Base-by-base conservation (phyloP, 2,329 filamentous ascomycete genomes). In the Shiraia sp. region DNA sequence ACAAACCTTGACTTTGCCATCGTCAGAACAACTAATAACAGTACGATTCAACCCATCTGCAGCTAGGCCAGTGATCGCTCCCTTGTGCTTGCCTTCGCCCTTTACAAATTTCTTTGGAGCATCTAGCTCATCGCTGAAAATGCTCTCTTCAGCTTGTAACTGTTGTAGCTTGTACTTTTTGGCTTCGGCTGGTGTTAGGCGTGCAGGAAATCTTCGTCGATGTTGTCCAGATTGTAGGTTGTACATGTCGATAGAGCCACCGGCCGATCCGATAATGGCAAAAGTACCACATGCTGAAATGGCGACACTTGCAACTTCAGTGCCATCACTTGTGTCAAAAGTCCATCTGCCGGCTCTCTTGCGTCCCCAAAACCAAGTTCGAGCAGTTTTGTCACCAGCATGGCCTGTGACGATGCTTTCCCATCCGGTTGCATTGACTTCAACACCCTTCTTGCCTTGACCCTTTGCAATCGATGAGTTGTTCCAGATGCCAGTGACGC, bases 311-410 rank as follows among this genome's bases (percentile, higher is more conserved):
- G 74, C 80, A 25, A 96, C 92, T 59, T 90, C 81, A n/a, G 83
- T 80, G 13, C 82, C 81, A 70, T 99, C 93, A 28, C 86, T 81
- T 1, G 91, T 96, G 52, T 88, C 84, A 55, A 99, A 89, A 0
- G 88, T 86, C 93, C 93, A 99, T 50, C 93, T 80, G 9, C 93
- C 93, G 34, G 93, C 91, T 58, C 87, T 85, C 71, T 95, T 96
- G 42, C 90, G 85, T 5, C 92, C 93, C 91, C 93, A 97, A 72
- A 96, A 96, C 93, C 93, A 99, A 1, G 93, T 97, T 38, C 93
- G 83, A 13, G 90, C 93, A 63, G 82, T 88, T 31, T 84, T 80
- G 61, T 97, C 92, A 36, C 86, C 83, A 61, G 86, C 86, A 65
- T 99, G 95, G 8, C 90, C 92, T 3, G 93, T 99, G 2, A 99